Base-by-base conservation (phyloP, 2,329 filamentous ascomycete species). In the Karstenula rhodostoma region DNA sequence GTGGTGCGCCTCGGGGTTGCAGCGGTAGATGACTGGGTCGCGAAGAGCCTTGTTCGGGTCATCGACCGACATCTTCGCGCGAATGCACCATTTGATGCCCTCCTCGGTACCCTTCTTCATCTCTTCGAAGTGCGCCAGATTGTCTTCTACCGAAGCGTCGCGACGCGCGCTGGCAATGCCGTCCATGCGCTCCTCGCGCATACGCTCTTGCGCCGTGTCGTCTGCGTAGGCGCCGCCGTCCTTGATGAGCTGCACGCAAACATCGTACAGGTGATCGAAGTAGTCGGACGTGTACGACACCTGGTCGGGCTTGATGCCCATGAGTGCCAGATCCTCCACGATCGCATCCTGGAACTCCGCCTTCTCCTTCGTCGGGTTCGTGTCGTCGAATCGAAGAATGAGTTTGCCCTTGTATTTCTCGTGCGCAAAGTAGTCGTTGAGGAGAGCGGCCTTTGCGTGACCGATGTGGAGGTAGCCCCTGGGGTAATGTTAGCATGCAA, bases 371-470 rank as follows among this genome's bases (percentile, higher is more conserved):
- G 91, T 89, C 8, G 95, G 95, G 80, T 99, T 99, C 58, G 95
- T 99, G 75, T 99, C 95, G 76, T 99, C 95, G 74, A 99, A 95
- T 61, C 95, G 91, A 52, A 98, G 87, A 61, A 96, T 89, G 70
- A 99, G 85, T 72, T 90, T 96, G 72, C 95, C 95, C 62, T 94
- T 89, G 84, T 96, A 96, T 70, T 93, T 91, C 77, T 93, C 90
- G 79, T 97, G 93, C 47, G 93, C 94, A 71, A 98, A 98, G 84
- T 96, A 98, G 78, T 98, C 94, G 82, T 95, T 97, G 59, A 98
- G 87, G 57, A 96, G 85, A 6, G 93, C 93, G 32, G 93, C 93
- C 82, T 98, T 98, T 69, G 93, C 93, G 82, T 98, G 94, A 56
- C 94, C 94, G 66, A 97, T 96, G 81, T 97, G 94, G 47, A 97